Conservation (phyloP, 2,329 filamentous ascomycete species). For the Penicillium sp. region DNA sequence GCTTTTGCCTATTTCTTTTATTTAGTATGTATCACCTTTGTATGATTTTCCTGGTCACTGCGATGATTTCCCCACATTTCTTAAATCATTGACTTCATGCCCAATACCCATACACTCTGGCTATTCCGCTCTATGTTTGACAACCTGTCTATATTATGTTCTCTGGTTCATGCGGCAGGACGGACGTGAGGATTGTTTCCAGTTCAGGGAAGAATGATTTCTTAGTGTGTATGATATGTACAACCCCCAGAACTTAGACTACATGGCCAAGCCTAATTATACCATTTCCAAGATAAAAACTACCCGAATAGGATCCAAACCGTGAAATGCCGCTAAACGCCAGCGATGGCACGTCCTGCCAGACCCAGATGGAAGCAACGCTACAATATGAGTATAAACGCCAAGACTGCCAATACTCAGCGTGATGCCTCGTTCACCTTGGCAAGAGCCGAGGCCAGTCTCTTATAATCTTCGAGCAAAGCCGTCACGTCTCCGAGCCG, state of each 20-base stretch:
- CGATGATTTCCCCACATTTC: background rate
- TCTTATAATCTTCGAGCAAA: slow-evolving; percentile 72
- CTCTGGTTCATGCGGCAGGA: background rate
- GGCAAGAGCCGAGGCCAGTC: slow-evolving; percentile 66
- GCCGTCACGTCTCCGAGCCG: slow-evolving; percentile 72
- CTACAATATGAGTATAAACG: background rate
- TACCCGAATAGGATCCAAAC: background rate
- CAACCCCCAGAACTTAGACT: slow-evolving; percentile 4
- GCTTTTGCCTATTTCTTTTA: background rate
- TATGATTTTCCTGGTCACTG: background rate
- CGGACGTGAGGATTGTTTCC: background rate
- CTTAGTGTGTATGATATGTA: slow-evolving; percentile 20
- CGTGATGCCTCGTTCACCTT: slow-evolving; percentile 38
- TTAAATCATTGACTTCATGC: slow-evolving; percentile 7
- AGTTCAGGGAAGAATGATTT: slow-evolving; percentile 1
- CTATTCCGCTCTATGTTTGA: background rate
- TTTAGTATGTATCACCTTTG: slow-evolving; percentile 8
- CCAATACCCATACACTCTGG: slow-evolving; percentile 14
- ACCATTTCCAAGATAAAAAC: slow-evolving; percentile 1
- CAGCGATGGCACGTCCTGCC: slow-evolving; percentile 21
- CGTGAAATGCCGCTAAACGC: slow-evolving; percentile 13
- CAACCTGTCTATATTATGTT: background rate
- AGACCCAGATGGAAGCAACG: background rate
- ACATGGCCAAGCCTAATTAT: slow-evolving; percentile 9
- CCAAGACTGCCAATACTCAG: slow-evolving; percentile 3